Percentiles rank a stretch among this genome's conserved stretches.
Conservation (phyloP, 2,329 filamentous ascomycete genomes). For the Stagonosporopsis vannaccii region DNA sequence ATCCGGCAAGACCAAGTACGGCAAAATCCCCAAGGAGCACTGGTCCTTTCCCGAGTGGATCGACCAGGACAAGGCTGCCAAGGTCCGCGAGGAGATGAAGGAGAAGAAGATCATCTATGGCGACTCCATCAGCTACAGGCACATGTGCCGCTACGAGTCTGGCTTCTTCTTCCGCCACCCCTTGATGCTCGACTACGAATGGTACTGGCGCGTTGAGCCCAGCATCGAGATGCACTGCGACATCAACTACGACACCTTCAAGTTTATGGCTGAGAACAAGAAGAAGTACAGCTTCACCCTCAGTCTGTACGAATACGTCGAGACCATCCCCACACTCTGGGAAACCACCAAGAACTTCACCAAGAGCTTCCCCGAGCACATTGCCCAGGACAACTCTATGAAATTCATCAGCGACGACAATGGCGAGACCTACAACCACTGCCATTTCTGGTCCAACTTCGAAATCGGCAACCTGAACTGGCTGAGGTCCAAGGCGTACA, state of each 20-base stretch:
- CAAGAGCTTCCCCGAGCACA: slow-evolving; percentile 85
- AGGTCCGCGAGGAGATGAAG: slow-evolving; percentile 93
- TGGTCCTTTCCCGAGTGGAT: slow-evolving; percentile 98
- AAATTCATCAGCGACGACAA: slow-evolving; percentile 89
- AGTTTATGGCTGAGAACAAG: slow-evolving; percentile 91
- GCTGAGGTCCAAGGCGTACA: slow-evolving; percentile 87
- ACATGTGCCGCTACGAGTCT: slow-evolving; percentile 99
- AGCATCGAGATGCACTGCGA: slow-evolving; percentile 97
- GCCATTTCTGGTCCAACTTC: slow-evolving; percentile 99
- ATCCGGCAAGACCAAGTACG: slow-evolving; percentile 93
- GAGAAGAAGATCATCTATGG: slow-evolving; percentile 97
- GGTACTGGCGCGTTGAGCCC: slow-evolving; percentile 99
- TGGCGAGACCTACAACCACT: slow-evolving; percentile 93
- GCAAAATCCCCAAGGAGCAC: slow-evolving; percentile 86
- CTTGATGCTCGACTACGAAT: slow-evolving; percentile 95
- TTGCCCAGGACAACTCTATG: slow-evolving; percentile 85
- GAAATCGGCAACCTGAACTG: slow-evolving; percentile 94
- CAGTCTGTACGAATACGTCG: slow-evolving; percentile 93
- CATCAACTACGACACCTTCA: slow-evolving; percentile 94
- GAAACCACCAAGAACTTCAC: slow-evolving; percentile 96
- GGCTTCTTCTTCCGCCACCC: slow-evolving; percentile 98
- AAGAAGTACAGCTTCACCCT: slow-evolving; percentile 99
- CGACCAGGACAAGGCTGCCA: slow-evolving; percentile 89
- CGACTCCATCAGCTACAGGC: slow-evolving; percentile 94
- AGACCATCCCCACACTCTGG: slow-evolving; percentile 97